These are phyloP conservation scores for Choanephora cucurbitarum DNA, from an alignment of 371 early-diverging fungal species.

Conservation along the genomic window DNA sequence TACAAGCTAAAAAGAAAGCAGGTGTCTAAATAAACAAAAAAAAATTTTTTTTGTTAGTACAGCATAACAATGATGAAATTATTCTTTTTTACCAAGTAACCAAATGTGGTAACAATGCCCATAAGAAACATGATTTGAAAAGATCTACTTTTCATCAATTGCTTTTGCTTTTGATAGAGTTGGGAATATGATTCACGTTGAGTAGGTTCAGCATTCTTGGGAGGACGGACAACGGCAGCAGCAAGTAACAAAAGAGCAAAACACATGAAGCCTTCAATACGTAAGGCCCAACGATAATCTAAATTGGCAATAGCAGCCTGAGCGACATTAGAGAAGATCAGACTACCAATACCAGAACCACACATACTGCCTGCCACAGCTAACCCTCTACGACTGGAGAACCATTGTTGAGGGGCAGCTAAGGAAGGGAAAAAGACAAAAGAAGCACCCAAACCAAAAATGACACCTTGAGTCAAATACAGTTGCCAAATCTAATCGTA, in stretches of 20 bases:
- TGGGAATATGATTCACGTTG: slow-evolving; percentile 1
- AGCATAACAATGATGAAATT: slow-evolving; percentile 5
- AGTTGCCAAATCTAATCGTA: slow-evolving; percentile 68
- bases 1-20: slow-evolving; percentile 13
- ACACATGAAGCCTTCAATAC: slow-evolving; percentile 58
- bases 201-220: slow-evolving; percentile 6
- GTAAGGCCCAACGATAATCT: slow-evolving; percentile 66
- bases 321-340: slow-evolving; percentile 56
- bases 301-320: slow-evolving; percentile 50
- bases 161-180: slow-evolving; percentile 33
- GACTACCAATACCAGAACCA: slow-evolving; percentile 68
- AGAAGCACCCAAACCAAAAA: slow-evolving; percentile 70
- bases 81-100: slow-evolving; percentile 21
- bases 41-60: background rate
- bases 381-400: slow-evolving; percentile 61
- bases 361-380: slow-evolving; percentile 73
- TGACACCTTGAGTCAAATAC: slow-evolving; percentile 67
- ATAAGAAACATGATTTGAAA: slow-evolving; percentile 28
- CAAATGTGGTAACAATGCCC: slow-evolving; percentile 25
- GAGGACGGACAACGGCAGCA: slow-evolving; percentile 50
- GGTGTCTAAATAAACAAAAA: slow-evolving; percentile 5
- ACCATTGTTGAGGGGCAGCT: slow-evolving; percentile 74
- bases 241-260: slow-evolving; percentile 48
- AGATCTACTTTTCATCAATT: slow-evolving; percentile 7
- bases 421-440: slow-evolving; percentile 71